Base-by-base conservation (phyloP, 2,329 filamentous ascomycete species). In the Alternaria conjuncta region DNA sequence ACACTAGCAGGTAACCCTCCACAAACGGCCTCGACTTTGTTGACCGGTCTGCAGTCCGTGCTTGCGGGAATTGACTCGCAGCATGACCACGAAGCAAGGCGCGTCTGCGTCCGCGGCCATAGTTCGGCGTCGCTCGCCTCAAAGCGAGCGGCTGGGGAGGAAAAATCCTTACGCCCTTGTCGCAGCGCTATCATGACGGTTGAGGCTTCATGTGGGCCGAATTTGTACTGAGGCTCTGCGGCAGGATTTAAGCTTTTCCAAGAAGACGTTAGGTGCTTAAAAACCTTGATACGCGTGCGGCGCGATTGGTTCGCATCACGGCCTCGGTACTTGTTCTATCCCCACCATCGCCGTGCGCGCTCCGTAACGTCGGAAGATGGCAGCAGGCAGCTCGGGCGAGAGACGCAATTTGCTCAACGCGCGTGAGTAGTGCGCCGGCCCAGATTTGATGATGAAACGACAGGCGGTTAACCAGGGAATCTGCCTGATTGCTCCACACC, bases 41-140 rank as follows among this genome's bases (percentile, higher is more conserved):
- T 65, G 51, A 66, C 59, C 63, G 63, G 60, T 66, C 65, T 70
- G 67, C 63, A 65, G 67, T 63, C 60, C 50, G 47, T 36, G 23
- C 54, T 44, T 54, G 50, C 57, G 61, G 54, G 30, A 64, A 55
- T 45, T 36, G 57, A 61, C 55, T 57, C 56, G 60, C 50, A 61
- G 51, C 36, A 30, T 44, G 53, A 56, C 44, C 49, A 50, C 44
- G 45, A 44, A 58, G 43, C 57, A 57, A 43, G 54, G 21, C 41
- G 36, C n/a, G 51, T 25, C 25, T 15, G 61, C 61, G 57, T 25
- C 25, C 18, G 61, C 61, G 57, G 58, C 57, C 46, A 66, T 64
- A 64, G 49, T 60, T 63, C 56, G 62, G 57, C 61, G 36, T 61
- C 44, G 63, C 46, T 46, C 46, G 55, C 49, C 50, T 61, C 45